Evolutionary conservation across 768 basidiomycete species (phyloP).

Genomic region (Termitomyces sp.): DNA sequence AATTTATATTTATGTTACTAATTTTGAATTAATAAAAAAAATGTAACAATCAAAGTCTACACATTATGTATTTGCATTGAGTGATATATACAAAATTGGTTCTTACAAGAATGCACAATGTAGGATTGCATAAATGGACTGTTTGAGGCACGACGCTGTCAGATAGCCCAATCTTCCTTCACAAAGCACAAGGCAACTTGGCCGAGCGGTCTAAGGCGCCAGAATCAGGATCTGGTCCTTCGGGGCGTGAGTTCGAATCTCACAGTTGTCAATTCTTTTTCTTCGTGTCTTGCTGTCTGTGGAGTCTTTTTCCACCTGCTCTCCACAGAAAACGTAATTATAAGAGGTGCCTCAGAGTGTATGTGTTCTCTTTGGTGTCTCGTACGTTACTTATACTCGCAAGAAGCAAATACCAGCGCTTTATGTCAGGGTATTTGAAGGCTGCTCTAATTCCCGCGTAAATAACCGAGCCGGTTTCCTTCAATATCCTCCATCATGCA

Average conservation of each 20-base stretch:
- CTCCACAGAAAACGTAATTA: not conserved
- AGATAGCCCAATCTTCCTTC: too few species aligned
- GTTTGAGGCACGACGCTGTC: too few species aligned
- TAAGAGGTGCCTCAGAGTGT: not conserved
- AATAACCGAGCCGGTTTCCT: not conserved
- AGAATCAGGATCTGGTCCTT: conserved; percentile 35
- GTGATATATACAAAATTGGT: too few species aligned
- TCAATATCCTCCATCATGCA: conserved; percentile 18
- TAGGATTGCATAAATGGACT: too few species aligned
- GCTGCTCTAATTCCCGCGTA: not conserved
- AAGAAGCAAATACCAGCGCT: not conserved
- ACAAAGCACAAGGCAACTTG: conserved; percentile 26
- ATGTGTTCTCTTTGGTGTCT: not conserved
- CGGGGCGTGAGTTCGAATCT: conserved; percentile 11
- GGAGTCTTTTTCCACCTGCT: not conserved
- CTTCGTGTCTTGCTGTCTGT: not conserved
- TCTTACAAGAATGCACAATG: too few species aligned
- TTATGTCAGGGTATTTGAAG: not conserved
- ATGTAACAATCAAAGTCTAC: too few species aligned
- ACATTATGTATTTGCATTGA: too few species aligned
- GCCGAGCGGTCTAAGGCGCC: conserved; percentile 60
- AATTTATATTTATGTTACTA: too few species aligned
- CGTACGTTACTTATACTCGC: not conserved
- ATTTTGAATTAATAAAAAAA: too few species aligned
- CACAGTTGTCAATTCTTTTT: conserved; percentile 2